Base-by-base conservation (phyloP, 345 rosid genomes). In the Excoecaria agallocha region DNA sequence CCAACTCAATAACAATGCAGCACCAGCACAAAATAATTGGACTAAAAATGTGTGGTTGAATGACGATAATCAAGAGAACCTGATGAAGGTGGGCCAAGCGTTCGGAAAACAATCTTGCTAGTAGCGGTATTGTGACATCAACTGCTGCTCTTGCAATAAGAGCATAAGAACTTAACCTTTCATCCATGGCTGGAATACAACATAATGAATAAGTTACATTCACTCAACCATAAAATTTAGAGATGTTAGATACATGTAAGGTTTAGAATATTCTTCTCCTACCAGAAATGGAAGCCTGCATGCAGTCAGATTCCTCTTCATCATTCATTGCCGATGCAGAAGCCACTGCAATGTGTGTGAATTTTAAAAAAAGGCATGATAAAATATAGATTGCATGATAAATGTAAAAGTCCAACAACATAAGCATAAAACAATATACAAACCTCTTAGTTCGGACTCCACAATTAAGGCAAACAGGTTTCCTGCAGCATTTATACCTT, bases 101-200 rank as follows among this genome's bases (percentile, higher is more conserved):
- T 78, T 91, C 99, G 19, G 92, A 75, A 77, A 93, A 90, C 43
- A 80, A 75, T 72, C 90, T 82, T 54, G 89, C 81, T 56, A 95
- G 90, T 63, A 90, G 85, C 58, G 96, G 98, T 81, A 93, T 80
- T 80, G 99, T 88, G 70, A 85, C 80, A 84, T 89, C 97, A 69
- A 86, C 84, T 73, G 98, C 86, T 65, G 93, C 96, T 88, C 99
- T 89, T 55, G 92, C 99, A 76, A 95, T 91, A 80, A 95, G 96
- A 51, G 98, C 98, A 88, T 95, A 95, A 58, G 98, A 93, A 76
- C 87, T 88, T 79, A 95, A 85, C 72, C 99, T 90, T 80, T 93
- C 99, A 74, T 95, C 94, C 99, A 95, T 95, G 50, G 94, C 99
- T 95, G 91, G 78, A 81, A 54, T 72, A 86, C 45, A 59, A 67